Percentiles rank a stretch among this genome's conserved stretches.
Conservation (phyloP, 495 filamentous ascomycete species). For the Bacidia rubella region DNA sequence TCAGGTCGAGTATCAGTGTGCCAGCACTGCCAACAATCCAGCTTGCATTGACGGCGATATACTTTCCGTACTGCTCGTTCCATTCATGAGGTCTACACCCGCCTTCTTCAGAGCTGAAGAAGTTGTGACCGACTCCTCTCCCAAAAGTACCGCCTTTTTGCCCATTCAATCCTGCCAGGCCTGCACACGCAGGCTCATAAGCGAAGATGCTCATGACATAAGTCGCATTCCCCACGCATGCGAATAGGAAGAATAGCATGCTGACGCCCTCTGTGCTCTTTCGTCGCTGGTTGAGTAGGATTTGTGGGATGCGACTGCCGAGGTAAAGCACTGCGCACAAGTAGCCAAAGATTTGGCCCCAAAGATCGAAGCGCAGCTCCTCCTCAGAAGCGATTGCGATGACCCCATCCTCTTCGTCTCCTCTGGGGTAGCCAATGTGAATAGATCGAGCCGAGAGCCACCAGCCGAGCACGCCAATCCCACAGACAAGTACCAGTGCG, state of each 20-base stretch:
- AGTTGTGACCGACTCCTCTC: not conserved
- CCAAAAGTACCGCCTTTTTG: constrained; percentile 43
- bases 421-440: not conserved
- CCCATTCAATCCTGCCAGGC: constrained; percentile 32
- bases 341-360: constrained; percentile 79
- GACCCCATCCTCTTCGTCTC: not conserved
- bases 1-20: constrained; percentile 67
- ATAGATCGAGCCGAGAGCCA: constrained; percentile 43
- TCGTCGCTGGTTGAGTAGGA: constrained; percentile 77
- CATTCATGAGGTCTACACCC: constrained; percentile 16
- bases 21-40: constrained; percentile 87
- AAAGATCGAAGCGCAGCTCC: constrained; percentile 48
- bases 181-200: constrained; percentile 51
- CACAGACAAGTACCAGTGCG: constrained; percentile 64
- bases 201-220: constrained; percentile 88
- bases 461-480: constrained; percentile 76
- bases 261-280: constrained; percentile 86
- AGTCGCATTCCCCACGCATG: constrained; percentile 84
- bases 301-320: constrained; percentile 72
- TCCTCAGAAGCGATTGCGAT: constrained; percentile 4
- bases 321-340: constrained; percentile 79
- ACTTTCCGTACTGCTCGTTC: constrained; percentile 44
- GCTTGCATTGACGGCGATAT: constrained; percentile 73
- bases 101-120: not conserved
- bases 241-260: constrained; percentile 90